Evolutionary conservation across 176 grass and related monocot species (phyloP), one percentile per base, ranked within the genome.

Genomic region (Themeda triandra): DNA sequence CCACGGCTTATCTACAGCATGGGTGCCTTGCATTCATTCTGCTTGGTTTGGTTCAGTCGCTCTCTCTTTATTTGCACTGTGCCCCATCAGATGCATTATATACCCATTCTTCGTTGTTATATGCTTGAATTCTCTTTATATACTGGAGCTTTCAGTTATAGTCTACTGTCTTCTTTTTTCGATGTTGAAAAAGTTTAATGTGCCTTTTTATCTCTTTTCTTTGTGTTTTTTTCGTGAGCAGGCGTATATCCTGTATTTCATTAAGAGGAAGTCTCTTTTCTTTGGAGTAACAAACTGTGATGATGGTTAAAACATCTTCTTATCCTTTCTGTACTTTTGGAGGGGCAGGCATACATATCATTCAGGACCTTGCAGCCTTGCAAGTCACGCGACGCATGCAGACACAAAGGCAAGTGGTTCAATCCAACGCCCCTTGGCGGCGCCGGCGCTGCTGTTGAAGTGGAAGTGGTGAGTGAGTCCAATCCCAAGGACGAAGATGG

Each of bases 1-100:
- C 71, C 78, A 60, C 62, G 71, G 85, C 78, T 81, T 81, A 76
- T 82, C 70, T 87, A 69, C 78, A 46, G 78, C 51, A 82, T 82
- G 78, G 78, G 78, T 63, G 29, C 60, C 71, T 82, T 82, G 85
- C 35, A 44, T 81, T 76, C 49, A 42, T 31, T 33, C 39, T 70
- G 83, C 83, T 78, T 59, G 58, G 56, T 25, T 58, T 58, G 42
- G 54, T 86, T 32, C 67, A 66, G 41, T 71, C 42, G 41, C 24
- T 45, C 23, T 59, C 23, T 59, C 69, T 71, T 14, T 53, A 44
- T 66, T 73, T 73, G 68, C 21, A 59, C 24, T 59, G 54, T 25
- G 63, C 30, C 30, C 68, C 68, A 32, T 80, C 74, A 74, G 60
- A 80, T 80, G 41, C 32, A 64, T 48, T 79, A 28, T 67, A 53